phyloP scores from a whole-genome alignment of 2,329 filamentous ascomycete genomes.

The Epichloe sylvatica region DNA sequence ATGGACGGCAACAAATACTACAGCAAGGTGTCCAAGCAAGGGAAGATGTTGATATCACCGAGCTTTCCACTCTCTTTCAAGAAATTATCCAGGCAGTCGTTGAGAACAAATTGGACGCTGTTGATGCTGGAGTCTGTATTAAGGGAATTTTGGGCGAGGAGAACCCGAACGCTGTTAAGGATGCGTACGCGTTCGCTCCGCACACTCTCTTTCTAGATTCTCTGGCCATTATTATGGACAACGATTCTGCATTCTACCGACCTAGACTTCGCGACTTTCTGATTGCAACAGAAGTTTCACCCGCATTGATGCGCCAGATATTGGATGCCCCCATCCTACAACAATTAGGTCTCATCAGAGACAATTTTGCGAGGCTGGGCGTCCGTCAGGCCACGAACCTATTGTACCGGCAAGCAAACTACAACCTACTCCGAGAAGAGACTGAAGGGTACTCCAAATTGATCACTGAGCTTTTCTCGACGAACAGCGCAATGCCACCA shows the following conservation, averaged over 20 bases:
- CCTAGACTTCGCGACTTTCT: conserved; percentile 52
- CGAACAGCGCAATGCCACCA: conserved; percentile 60
- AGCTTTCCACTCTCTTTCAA: conserved; percentile 63
- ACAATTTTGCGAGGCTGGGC: conserved; percentile 70
- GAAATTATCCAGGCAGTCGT: conserved; percentile 69
- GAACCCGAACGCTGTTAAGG: conserved; percentile 34
- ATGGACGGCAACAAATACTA: conserved; percentile 53
- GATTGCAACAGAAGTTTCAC: conserved; percentile 56
- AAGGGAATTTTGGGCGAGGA: conserved; percentile 57
- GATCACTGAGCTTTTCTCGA: conserved; percentile 88
- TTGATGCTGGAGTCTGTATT: conserved; percentile 57
- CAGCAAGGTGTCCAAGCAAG: conserved; percentile 50
- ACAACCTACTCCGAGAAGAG: conserved; percentile 89
- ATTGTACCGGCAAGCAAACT: conserved; percentile 90
- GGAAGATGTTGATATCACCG: conserved; percentile 51
- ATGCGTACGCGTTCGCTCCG: conserved; percentile 42
- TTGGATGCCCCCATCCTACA: conserved; percentile 69
- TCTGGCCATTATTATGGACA: conserved; percentile 63
- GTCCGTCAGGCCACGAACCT: conserved; percentile 87
- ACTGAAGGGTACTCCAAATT: conserved; percentile 95
- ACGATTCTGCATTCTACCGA: conserved; percentile 39
- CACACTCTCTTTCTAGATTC: conserved; percentile 69
- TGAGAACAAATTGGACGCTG: conserved; percentile 50
- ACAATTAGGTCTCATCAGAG: conserved; percentile 64
- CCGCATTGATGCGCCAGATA: conserved; percentile 60